phyloP scores from a whole-genome alignment of 2,329 filamentous ascomycete species.

The Corynespora cassiicola region DNA sequence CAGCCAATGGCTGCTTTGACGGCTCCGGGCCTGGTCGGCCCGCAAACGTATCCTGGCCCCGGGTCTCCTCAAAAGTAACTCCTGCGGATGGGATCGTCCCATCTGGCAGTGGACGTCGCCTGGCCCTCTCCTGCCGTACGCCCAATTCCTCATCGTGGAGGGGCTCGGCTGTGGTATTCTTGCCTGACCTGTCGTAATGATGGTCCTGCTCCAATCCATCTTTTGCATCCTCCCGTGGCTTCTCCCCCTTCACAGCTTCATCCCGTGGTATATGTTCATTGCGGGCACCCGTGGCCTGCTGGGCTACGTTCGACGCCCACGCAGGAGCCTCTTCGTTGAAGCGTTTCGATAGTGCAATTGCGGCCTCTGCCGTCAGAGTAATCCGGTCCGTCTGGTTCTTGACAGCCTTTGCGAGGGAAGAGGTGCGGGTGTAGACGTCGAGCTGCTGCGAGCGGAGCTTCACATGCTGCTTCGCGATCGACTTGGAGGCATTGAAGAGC shows the following conservation, averaged over 20 bases:
- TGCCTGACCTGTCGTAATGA: conserved; percentile 53
- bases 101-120: conserved; percentile 54
- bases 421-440: conserved; percentile 69
- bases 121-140: conserved; percentile 55
- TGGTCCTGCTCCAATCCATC: conserved; percentile 58
- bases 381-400: conserved; percentile 67
- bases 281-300: conserved; percentile 23
- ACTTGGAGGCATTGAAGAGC: conserved; percentile 55
- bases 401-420: conserved; percentile 67
- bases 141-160: conserved; percentile 48
- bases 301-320: conserved; percentile 33
- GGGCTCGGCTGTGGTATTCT: conserved; percentile 48
- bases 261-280: conserved; percentile 34
- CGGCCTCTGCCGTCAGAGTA: conserved; percentile 67
- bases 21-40: conserved; percentile 40
- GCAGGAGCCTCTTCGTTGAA: conserved; percentile 59
- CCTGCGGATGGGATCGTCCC: conserved; percentile 56
- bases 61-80: conserved; percentile 31
- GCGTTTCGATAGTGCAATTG: conserved; percentile 63
- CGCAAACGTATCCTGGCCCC: conserved; percentile 43
- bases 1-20: conserved; percentile 42
- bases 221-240: conserved; percentile 22
- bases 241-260: conserved; percentile 34
- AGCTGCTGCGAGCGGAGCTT: conserved; percentile 66
- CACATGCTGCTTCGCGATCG: conserved; percentile 61